Evolutionary conservation across 768 basidiomycete genomes (phyloP), one percentile per base, ranked within the genome.

Genomic region (Podaxis pistillaris): DNA sequence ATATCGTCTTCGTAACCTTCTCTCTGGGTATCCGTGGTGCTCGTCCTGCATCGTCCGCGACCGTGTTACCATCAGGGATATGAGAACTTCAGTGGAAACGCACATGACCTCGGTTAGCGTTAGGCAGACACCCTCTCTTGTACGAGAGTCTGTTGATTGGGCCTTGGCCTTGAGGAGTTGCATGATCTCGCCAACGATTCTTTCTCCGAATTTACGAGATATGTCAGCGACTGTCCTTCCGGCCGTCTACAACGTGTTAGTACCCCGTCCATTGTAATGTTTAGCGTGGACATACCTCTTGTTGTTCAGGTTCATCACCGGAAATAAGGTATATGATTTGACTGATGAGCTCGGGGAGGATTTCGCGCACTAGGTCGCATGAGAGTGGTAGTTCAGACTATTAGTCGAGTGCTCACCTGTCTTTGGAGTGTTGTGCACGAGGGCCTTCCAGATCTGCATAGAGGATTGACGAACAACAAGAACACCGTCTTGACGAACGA

Each of bases 391-490:
- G 41, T 47, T 51, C 28, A 37, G 24, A 40, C 30, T 3, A 9
- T 8, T 33, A 15, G 9, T 11, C 36, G 38, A 57, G 37, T 54
- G 50, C 78, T 61, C 71, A 94, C 94, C 89, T 66, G 94, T 96
- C 50, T 90, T 82, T 4, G 94, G 95, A 0, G 94, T 96, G 68
- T 96, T 98, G 72, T 94, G 86, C 9, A 99, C 96, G 65, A 98
- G 81, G 3, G 94, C 96, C 76, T 98, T 98, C 97, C 97, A 99
- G 66, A 98, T 97, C 62, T 94, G 94, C 50, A 96, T 86, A 0
- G 96, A 92, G 2, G 94, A 87, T 71, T 94, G 92, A 44, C 96
- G 87, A 40, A 98, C 96, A 50, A 88, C 84, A 46, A 86, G 87
- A 66, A 97, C 93, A 12, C 91, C 83, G 73, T 98, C 97, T 73